Percentiles rank a stretch among this genome's conserved stretches.
Conservation (phyloP, 768 basidiomycete genomes). For the Russula sp. region DNA sequence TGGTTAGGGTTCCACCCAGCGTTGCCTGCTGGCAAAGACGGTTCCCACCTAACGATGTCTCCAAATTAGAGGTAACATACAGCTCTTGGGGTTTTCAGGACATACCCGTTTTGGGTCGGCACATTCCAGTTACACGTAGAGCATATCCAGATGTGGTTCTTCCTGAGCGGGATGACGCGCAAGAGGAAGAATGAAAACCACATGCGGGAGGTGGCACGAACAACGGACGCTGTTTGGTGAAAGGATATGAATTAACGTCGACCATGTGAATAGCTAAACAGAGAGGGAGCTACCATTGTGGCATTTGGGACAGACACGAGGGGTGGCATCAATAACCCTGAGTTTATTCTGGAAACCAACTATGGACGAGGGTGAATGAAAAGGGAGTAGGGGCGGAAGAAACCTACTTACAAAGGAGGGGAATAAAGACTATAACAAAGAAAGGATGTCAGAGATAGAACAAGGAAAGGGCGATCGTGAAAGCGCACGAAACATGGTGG, state of each 20-base stretch:
- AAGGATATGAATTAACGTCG: background rate
- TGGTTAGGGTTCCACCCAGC: constrained; percentile 12
- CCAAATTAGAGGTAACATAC: background rate
- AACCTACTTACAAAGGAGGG: constrained; percentile 29
- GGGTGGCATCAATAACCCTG: constrained; percentile 45
- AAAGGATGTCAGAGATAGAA: background rate
- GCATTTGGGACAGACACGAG: constrained; percentile 62
- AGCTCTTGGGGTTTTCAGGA: background rate
- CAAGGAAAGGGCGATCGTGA: background rate
- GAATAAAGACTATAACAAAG: constrained; percentile 29
- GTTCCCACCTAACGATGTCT: constrained; percentile 23
- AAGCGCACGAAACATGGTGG: constrained; percentile 12
- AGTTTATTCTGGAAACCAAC: constrained; percentile 61
- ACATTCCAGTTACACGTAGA: constrained; percentile 61
- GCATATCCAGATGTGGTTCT: constrained; percentile 62
- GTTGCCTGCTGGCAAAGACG: constrained; percentile 15
- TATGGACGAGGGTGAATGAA: constrained; percentile 26
- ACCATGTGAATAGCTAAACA: constrained; percentile 7
- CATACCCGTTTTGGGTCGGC: constrained; percentile 45
- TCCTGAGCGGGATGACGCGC: constrained; percentile 57
- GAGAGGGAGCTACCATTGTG: constrained; percentile 45
- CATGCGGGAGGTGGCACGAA: constrained; percentile 53
- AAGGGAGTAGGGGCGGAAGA: background rate
- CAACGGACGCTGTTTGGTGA: constrained; percentile 43
- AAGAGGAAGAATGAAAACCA: constrained; percentile 78